A percentile compares a stretch with the other conserved stretches of the same genome.
Conservation (phyloP, 768 basidiomycete genomes). For the Terana coerulea region DNA sequence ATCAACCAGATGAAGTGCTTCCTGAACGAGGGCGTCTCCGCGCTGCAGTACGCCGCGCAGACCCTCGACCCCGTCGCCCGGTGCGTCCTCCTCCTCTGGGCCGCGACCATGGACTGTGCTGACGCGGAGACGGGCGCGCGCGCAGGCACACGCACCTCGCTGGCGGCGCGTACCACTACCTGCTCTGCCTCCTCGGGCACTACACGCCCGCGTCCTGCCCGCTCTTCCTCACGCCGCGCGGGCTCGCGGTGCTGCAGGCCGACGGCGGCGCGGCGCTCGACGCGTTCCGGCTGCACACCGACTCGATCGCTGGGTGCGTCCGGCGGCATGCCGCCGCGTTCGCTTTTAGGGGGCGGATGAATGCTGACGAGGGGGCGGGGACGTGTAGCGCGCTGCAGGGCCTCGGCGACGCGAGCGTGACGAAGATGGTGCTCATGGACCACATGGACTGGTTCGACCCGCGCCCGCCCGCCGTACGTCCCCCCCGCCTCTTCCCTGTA, state of each 20-base stretch:
- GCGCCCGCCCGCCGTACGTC: constrained; percentile 30
- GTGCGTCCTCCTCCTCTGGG: constrained; percentile 13
- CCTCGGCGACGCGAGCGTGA: constrained; percentile 45
- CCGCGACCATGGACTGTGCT: not conserved
- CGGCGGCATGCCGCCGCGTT: too few species aligned
- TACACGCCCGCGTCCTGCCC: constrained; percentile 61
- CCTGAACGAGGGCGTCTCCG: constrained; percentile 25
- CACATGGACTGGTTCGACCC: constrained; percentile 60
- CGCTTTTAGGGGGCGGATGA: too few species aligned
- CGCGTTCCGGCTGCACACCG: constrained; percentile 67
- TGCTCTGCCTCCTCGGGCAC: constrained; percentile 41
- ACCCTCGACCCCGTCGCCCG: constrained; percentile 28
- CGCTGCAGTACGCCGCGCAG: constrained; percentile 26
- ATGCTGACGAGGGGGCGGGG: too few species aligned
- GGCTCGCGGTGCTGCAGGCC: constrained; percentile 51
- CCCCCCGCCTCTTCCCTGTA: not conserved
- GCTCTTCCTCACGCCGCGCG: constrained; percentile 55
- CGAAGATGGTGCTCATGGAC: constrained; percentile 69
- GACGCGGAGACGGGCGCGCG: not conserved
- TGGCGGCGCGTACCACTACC: constrained; percentile 17
- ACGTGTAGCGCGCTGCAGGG: constrained; percentile 42
- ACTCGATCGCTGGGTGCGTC: constrained; percentile 61
- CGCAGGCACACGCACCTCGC: constrained; percentile 14
- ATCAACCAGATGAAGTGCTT: constrained; percentile 36
- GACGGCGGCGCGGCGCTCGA: constrained; percentile 43